Conservation (phyloP, 2,329 filamentous ascomycete species). For the Xylariaceae sp. region DNA sequence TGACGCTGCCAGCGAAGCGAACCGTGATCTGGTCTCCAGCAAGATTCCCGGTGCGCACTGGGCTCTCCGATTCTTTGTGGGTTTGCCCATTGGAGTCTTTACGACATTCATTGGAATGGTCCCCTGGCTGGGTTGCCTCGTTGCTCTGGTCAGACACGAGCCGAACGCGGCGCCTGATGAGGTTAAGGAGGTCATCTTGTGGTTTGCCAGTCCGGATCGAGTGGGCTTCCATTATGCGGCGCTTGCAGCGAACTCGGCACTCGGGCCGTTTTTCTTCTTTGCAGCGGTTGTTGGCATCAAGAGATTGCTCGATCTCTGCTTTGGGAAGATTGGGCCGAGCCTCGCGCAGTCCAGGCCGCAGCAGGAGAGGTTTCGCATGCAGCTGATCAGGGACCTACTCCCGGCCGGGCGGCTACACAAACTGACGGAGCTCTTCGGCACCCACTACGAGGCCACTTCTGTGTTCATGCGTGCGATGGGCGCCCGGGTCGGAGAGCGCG, state of each 20-base stretch:
- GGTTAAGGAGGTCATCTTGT: constrained; percentile 32
- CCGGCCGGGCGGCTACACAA: constrained; percentile 36
- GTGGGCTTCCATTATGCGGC: constrained; percentile 45
- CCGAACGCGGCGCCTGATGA: constrained; percentile 29
- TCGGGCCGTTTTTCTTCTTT: constrained; percentile 39
- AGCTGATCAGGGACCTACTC: constrained; percentile 36
- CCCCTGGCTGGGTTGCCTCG: constrained; percentile 36
- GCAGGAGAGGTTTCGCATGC: constrained; percentile 35
- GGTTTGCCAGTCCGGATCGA: constrained; percentile 40
- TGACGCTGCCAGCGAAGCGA: constrained; percentile 36
- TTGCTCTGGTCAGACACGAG: constrained; percentile 37
- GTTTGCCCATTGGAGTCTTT: constrained; percentile 32
- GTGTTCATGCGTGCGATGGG: constrained; percentile 42
- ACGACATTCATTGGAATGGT: constrained; percentile 34
- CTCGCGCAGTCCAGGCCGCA: constrained; percentile 24
- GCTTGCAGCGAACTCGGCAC: constrained; percentile 29
- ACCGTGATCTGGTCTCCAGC: constrained; percentile 34
- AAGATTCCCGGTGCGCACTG: constrained; percentile 36
- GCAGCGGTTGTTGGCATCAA: constrained; percentile 33
- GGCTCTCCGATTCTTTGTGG: constrained; percentile 33
- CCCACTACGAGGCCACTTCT: constrained; percentile 49
- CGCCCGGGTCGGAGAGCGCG: constrained; percentile 42
- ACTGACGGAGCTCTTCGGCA: constrained; percentile 43
- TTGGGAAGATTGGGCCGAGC: constrained; percentile 30
- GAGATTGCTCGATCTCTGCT: constrained; percentile 29